phyloP scores from a whole-genome alignment of 805 yeast species.

The Starmerella bombicola region DNA sequence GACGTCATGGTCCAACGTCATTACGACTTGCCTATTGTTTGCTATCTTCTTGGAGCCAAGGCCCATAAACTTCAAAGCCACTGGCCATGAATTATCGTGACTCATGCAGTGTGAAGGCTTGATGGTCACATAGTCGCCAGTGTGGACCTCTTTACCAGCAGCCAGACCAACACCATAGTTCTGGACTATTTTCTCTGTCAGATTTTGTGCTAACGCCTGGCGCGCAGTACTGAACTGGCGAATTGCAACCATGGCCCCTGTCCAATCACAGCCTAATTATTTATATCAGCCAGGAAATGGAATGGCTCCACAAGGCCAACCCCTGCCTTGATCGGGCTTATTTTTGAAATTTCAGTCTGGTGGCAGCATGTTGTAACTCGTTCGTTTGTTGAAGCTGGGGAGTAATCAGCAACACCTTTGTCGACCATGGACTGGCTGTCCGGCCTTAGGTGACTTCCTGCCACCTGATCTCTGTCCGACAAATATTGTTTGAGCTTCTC shows the following conservation, averaged over 20 bases:
- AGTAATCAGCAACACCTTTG: no score
- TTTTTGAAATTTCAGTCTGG: no score
- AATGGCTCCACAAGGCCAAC: no score
- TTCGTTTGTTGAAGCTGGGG: no score
- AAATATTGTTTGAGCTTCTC: no score
- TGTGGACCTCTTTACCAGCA: constrained; percentile 57
- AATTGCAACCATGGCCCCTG: background rate
- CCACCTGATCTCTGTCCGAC: no score
- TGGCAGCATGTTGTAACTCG: no score
- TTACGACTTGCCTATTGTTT: constrained; percentile 82
- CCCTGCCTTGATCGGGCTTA: no score
- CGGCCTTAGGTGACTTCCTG: no score
- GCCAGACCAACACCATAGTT: constrained; percentile 79
- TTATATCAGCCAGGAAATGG: no score
- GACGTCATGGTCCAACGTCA: constrained; percentile 95
- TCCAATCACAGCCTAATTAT: constrained; percentile 1
- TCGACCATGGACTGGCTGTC: no score
- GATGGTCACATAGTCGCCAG: constrained; percentile 93
- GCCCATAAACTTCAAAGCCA: constrained; percentile 90
- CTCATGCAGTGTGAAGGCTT: constrained; percentile 97
- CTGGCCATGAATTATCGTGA: constrained; percentile 99
- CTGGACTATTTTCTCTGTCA: constrained; percentile 93
- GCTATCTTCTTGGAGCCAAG: constrained; percentile 77
- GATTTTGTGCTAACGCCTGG: constrained; percentile 42
- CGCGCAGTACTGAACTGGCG: constrained; percentile 13